phyloP scores from a whole-genome alignment of 305 asterid species.

The Solanum hybrid region DNA sequence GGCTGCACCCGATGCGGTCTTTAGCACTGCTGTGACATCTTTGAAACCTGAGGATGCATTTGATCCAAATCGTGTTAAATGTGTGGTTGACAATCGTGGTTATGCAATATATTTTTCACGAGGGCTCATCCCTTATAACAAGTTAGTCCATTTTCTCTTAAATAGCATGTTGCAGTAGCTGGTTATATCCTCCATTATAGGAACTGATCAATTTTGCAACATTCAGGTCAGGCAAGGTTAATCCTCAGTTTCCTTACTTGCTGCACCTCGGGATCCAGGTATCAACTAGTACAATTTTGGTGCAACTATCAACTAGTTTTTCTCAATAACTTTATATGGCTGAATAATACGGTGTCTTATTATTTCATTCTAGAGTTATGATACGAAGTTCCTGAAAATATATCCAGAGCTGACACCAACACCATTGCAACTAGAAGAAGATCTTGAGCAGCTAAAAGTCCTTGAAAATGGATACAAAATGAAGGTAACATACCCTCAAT shows the following conservation, averaged over 20 bases:
- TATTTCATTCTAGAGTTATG: slow-evolving; percentile 53
- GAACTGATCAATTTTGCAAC: background rate
- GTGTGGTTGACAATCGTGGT: slow-evolving; percentile 71
- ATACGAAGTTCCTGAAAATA: slow-evolving; percentile 63
- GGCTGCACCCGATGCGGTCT: slow-evolving; percentile 96
- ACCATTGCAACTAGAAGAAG: slow-evolving; percentile 94
- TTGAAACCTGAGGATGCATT: slow-evolving; percentile 81
- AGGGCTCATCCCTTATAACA: slow-evolving; percentile 68
- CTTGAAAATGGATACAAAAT: slow-evolving; percentile 94
- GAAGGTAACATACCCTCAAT: slow-evolving; percentile 45
- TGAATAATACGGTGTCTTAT: background rate
- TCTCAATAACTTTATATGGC: background rate
- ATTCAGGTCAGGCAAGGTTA: slow-evolving; percentile 71
- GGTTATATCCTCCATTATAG: background rate
- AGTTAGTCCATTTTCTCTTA: slow-evolving; percentile 31
- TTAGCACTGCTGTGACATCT: slow-evolving; percentile 88
- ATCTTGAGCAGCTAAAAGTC: slow-evolving; percentile 91
- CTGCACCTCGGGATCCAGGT: slow-evolving; percentile 99
- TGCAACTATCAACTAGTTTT: background rate
- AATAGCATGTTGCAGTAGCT: background rate
- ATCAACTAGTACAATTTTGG: background rate
- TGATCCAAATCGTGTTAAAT: slow-evolving; percentile 88
- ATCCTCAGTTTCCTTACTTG: slow-evolving; percentile 71
- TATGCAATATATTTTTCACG: slow-evolving; percentile 86
- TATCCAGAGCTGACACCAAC: slow-evolving; percentile 75